phyloP scores from a whole-genome alignment of 148 eudicot species.

The Suaeda aralocaspica region DNA sequence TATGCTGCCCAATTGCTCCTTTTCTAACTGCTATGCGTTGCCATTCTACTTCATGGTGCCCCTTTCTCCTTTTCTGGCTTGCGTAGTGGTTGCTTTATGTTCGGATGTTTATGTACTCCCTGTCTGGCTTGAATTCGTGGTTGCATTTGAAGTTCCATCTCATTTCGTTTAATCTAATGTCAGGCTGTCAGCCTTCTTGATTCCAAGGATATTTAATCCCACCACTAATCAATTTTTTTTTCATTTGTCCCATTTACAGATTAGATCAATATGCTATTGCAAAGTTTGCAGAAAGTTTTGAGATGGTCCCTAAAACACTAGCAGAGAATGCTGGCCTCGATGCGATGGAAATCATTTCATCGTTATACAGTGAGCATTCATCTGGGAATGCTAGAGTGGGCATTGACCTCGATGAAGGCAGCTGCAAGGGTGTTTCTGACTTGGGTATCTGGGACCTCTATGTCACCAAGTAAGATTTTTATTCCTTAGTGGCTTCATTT shows the following conservation, averaged over 20 bases:
- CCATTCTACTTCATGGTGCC: neutral
- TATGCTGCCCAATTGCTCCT: too few species aligned
- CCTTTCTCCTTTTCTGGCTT: neutral
- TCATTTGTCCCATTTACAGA: constrained; percentile 36
- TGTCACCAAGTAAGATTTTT: constrained; percentile 70
- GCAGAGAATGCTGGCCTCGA: constrained; percentile 97
- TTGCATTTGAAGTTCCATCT: neutral
- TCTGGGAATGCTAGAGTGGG: constrained; percentile 85
- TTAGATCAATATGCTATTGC: constrained; percentile 92
- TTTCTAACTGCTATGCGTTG: neutral
- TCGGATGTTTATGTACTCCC: too few species aligned
- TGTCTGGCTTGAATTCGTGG: neutral
- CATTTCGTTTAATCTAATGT: neutral
- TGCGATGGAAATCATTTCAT: constrained; percentile 90
- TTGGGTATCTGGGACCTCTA: constrained; percentile 82
- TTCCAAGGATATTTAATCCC: neutral
- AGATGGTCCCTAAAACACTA: constrained; percentile 84
- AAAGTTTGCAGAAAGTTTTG: constrained; percentile 93
- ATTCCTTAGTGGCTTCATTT: neutral
- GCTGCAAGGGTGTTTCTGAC: constrained; percentile 64
- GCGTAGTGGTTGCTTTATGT: too few species aligned
- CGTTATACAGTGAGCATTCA: constrained; percentile 81
- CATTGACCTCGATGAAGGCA: constrained; percentile 76
- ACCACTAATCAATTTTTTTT: constrained; percentile 1
- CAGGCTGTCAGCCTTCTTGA: neutral